A percentile compares a stretch with the other conserved stretches of the same genome.
Evolutionary conservation across 1,139 yeast species (phyloP).

Genomic region (Lodderomyces parapsilosis): DNA sequence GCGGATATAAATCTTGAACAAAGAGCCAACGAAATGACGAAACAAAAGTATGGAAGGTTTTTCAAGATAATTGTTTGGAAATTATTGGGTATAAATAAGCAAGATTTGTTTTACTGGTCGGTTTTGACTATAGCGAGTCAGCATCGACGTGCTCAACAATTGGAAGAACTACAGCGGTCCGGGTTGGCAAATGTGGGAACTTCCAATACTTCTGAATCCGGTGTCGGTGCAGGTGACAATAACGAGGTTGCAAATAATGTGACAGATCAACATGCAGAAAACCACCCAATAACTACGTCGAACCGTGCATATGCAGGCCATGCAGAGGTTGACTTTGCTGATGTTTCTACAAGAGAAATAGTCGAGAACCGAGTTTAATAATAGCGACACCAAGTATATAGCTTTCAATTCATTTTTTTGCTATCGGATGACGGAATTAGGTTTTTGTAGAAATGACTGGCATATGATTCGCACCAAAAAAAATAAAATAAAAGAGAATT

Average conservation of each 20-base stretch:
- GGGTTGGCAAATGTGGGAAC: neutral
- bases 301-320: neutral
- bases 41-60: slow-evolving; percentile 32
- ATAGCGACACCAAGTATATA: neutral
- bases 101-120: slow-evolving; percentile 52
- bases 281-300: neutral
- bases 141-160: slow-evolving; percentile 11
- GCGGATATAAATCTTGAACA: slow-evolving; percentile 38
- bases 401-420: neutral
- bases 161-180: slow-evolving; percentile 1
- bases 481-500: neutral
- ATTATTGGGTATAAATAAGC: slow-evolving; percentile 50
- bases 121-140: slow-evolving; percentile 40
- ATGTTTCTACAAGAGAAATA: slow-evolving; percentile 18
- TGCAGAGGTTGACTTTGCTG: slow-evolving; percentile 8
- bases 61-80: slow-evolving; percentile 49
- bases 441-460: neutral
- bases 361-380: slow-evolving; percentile 29
- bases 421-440: neutral
- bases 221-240: neutral
- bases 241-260: neutral
- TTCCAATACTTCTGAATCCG: neutral
- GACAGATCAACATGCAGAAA: neutral
- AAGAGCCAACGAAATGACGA: slow-evolving; percentile 39
- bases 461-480: neutral